phyloP scores from a whole-genome alignment of 768 basidiomycete species.

The Amanita pallidorosea region DNA sequence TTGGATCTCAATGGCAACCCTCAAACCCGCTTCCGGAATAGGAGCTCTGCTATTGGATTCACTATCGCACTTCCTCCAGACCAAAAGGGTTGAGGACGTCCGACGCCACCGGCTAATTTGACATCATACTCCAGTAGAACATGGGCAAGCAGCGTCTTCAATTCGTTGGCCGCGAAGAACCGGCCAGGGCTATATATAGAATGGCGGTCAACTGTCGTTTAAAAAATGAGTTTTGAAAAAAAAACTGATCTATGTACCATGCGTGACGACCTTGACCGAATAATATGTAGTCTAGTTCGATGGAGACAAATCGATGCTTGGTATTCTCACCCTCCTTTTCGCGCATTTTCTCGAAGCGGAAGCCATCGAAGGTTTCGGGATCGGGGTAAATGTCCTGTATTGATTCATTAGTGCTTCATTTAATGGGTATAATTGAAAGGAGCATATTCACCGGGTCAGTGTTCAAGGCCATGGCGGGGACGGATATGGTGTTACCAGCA shows the following conservation, averaged over 20 bases:
- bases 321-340: conserved; percentile 15
- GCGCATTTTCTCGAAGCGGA: conserved; percentile 27
- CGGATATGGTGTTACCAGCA: conserved; percentile 12
- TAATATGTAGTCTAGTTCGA: conserved; percentile 15
- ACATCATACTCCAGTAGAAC: conserved; percentile 23
- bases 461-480: conserved; percentile 7
- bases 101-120: conserved; percentile 16
- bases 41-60: conserved; percentile 19
- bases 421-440: background rate
- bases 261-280: conserved; percentile 21
- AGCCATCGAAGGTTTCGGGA: conserved; percentile 22
- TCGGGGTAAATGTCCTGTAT: conserved; percentile 22
- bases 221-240: background rate
- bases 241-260: conserved; percentile 8
- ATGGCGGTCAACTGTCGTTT: background rate
- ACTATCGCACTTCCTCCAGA: conserved; percentile 12
- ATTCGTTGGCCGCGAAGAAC: conserved; percentile 22
- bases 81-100: conserved; percentile 8
- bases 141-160: conserved; percentile 22
- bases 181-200: conserved; percentile 16
- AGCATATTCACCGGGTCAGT: background rate
- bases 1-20: too few relatives aligned
- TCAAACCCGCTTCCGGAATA: conserved; percentile 19
- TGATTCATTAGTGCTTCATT: background rate
- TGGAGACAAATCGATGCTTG: conserved; percentile 21